These are phyloP conservation scores for Plasmodium relictum DNA, from an alignment of 169 alveolate species.

Conservation along the genomic window DNA sequence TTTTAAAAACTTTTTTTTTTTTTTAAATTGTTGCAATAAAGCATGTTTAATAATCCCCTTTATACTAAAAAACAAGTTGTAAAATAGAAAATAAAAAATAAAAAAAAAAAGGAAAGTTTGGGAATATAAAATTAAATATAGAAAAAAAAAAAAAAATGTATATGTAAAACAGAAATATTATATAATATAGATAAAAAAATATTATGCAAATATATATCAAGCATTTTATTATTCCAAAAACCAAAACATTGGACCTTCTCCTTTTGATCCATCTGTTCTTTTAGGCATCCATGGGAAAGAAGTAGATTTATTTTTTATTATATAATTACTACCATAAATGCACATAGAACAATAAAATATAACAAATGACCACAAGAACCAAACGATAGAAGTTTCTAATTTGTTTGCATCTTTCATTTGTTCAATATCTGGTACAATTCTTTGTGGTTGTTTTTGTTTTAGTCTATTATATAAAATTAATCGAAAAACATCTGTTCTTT, in stretches of 20 bases:
- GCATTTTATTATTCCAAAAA: constrained; percentile 52
- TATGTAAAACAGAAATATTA: background rate
- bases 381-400: constrained; percentile 82
- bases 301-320: constrained; percentile 81
- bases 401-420: constrained; percentile 86
- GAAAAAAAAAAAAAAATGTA: background rate
- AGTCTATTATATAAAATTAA: constrained; percentile 90
- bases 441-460: constrained; percentile 89
- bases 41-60: background rate
- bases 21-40: background rate
- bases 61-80: background rate
- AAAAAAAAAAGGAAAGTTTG: background rate
- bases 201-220: background rate
- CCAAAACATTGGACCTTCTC: constrained; percentile 88
- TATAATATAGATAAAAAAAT: background rate
- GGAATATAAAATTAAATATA: too few species aligned
- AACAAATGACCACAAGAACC: constrained; percentile 87
- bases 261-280: constrained; percentile 87
- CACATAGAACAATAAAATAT: constrained; percentile 79
- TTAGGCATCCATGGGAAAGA: constrained; percentile 90
- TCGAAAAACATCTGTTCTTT: constrained; percentile 88
- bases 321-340: constrained; percentile 81
- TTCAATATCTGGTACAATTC: constrained; percentile 86
- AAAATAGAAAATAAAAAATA: background rate
- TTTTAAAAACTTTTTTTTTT: background rate